Evolutionary conservation across 345 rosid genomes (phyloP).

Genomic region (Cardamine occulta): DNA sequence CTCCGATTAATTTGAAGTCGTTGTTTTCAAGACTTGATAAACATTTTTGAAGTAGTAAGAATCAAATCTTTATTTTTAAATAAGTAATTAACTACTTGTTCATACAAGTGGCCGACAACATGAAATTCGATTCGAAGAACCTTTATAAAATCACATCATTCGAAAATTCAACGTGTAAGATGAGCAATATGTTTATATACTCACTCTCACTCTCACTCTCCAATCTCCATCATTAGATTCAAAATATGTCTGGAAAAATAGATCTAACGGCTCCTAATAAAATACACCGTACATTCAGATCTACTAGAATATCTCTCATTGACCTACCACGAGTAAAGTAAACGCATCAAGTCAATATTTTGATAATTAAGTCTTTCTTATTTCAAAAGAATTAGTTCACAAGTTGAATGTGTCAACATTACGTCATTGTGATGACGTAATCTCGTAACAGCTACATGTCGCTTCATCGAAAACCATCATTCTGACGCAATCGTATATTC

Average conservation of each 20-base stretch:
- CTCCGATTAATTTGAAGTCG: no score
- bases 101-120: constrained; percentile 40
- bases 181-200: background rate
- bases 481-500: constrained; percentile 20
- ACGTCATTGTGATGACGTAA: constrained; percentile 10
- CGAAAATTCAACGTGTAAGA: background rate
- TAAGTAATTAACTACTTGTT: background rate
- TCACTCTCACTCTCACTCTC: background rate
- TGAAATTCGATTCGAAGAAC: constrained; percentile 13
- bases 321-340: constrained; percentile 39
- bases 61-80: no score
- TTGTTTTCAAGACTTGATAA: no score
- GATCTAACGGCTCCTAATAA: constrained; percentile 30
- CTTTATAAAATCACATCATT: constrained; percentile 23
- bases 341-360: constrained; percentile 37
- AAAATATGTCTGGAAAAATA: background rate
- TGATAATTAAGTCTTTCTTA: constrained; percentile 32
- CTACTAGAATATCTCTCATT: background rate
- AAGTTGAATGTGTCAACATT: background rate
- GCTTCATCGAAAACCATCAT: constrained; percentile 5
- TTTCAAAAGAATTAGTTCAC: background rate
- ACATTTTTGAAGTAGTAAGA: no score
- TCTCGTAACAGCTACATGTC: constrained; percentile 28
- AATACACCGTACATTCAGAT: background rate
- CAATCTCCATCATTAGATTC: constrained; percentile 18